Evolutionary conservation across 768 basidiomycete species (phyloP), one percentile per base, ranked within the genome.

Genomic region (Suillus discolor): DNA sequence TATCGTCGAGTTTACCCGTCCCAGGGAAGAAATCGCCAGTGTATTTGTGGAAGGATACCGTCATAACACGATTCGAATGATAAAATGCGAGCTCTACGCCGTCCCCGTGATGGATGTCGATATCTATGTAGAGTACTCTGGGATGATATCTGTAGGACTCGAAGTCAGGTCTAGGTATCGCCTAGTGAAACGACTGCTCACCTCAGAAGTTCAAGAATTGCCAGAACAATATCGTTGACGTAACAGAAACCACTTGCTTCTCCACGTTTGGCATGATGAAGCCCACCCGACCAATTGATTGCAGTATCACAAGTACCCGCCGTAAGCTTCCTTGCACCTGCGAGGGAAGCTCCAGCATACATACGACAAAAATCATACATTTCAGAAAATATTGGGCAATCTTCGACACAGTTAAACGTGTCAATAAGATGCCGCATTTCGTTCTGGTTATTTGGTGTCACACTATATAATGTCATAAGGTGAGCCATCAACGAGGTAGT

Each of bases 221-320:
- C 95, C 0, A 99, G 83, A 1, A 99, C 96, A 47, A 97, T 96
- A 73, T 98, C 96, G 75, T 99, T 99, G 25, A 99, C 87, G 75
- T 98, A 99, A 78, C 97, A 99, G 76, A 99, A 99, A 2, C 97
- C 97, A 72, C 96, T 98, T 9, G 97, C 96, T 79, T 99, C 97
- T 0, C 94, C 93, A 68, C 96, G 91, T 81, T 99, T 99, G 2
- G 97, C 97, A 72, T 99, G 97, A 78, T 99, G 97, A 23, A 99
- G 84, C 0, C 97, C 97, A 1, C 97, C 97, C 25, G 96, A 96
- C 97, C 97, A 99, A 73, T 98, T 99, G 71, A 99, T 94, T 0
- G 97, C 97, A 51, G 97, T 98, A 78, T 99, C 97, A 20, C 96
- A 94, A 2, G 89, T 74, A 1, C 94, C 94, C 2, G 91, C 84